These are phyloP conservation scores for Ceratocystis papillata DNA, from an alignment of 2,329 filamentous ascomycete species.

Conservation along the genomic window DNA sequence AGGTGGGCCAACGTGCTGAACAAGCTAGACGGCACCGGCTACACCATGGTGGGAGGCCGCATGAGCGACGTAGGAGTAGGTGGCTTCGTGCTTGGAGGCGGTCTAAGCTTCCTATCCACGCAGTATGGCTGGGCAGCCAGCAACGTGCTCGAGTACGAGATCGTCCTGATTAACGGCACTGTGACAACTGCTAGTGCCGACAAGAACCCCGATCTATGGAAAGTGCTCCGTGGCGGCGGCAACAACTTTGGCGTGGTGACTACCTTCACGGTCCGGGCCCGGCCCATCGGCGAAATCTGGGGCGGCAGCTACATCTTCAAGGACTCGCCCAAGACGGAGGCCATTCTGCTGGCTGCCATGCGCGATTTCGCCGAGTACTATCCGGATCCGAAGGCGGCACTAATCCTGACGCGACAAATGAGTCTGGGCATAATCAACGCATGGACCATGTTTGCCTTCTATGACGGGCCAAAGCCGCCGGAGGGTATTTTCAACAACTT, in stretches of 20 bases:
- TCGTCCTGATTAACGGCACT: constrained; percentile 38
- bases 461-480: constrained; percentile 46
- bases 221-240: constrained; percentile 46
- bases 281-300: constrained; percentile 33
- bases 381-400: constrained; percentile 29
- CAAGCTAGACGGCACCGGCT: constrained; percentile 29
- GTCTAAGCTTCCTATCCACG: constrained; percentile 27
- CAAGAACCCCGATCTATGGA: constrained; percentile 44
- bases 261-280: constrained; percentile 37
- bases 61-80: constrained; percentile 31
- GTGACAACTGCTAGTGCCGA: constrained; percentile 35
- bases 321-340: constrained; percentile 25
- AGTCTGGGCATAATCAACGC: constrained; percentile 31
- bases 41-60: constrained; percentile 38
- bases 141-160: constrained; percentile 36
- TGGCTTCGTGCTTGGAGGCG: constrained; percentile 29
- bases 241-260: constrained; percentile 48
- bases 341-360: constrained; percentile 22
- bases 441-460: constrained; percentile 53
- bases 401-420: constrained; percentile 25
- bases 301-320: constrained; percentile 27
- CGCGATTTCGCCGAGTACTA: constrained; percentile 31
- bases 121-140: constrained; percentile 38
- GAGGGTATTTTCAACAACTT: constrained; percentile 34
- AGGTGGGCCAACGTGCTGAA: constrained; percentile 33